Conservation (phyloP, 768 basidiomycete species). For the Cantharellus anzutake region DNA sequence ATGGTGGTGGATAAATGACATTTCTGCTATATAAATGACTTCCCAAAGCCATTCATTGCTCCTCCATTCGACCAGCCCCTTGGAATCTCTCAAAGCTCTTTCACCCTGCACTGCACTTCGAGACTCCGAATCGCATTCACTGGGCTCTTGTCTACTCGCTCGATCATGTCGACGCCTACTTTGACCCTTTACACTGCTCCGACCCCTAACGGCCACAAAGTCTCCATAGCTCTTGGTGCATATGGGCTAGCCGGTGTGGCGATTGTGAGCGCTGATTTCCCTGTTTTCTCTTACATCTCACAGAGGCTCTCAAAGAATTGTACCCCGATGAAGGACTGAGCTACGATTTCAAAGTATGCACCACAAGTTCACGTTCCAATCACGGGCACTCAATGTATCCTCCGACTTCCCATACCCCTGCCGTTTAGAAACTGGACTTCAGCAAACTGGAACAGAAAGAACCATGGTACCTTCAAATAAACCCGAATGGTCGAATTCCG, state of each 20-base stretch:
- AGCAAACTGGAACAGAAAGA: neutral
- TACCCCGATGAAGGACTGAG: constrained; percentile 7
- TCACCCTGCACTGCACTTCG: too few relatives aligned
- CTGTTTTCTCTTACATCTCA: constrained; percentile 22
- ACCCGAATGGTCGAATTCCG: constrained; percentile 42
- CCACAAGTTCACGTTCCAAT: constrained; percentile 13
- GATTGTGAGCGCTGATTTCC: constrained; percentile 17
- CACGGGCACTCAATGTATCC: constrained; percentile 12
- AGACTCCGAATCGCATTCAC: too few relatives aligned
- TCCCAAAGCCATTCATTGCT: too few relatives aligned
- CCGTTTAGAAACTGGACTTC: too few relatives aligned
- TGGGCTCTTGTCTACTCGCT: too few relatives aligned
- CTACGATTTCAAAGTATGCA: constrained; percentile 6
- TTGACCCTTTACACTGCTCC: constrained; percentile 25
- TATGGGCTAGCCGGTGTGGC: neutral
- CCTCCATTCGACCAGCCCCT: too few relatives aligned
- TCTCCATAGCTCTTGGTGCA: constrained; percentile 30
- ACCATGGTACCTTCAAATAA: constrained; percentile 4
- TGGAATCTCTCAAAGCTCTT: too few relatives aligned
- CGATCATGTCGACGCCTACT: too few relatives aligned
- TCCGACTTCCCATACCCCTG: constrained; percentile 1
- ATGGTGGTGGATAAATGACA: too few relatives aligned
- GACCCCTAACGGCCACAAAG: too few relatives aligned
- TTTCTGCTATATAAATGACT: too few relatives aligned
- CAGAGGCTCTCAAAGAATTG: constrained; percentile 12